These are phyloP conservation scores for Kalmusia sp. DNA, from an alignment of 2,329 filamentous ascomycete genomes.

Conservation along the genomic window DNA sequence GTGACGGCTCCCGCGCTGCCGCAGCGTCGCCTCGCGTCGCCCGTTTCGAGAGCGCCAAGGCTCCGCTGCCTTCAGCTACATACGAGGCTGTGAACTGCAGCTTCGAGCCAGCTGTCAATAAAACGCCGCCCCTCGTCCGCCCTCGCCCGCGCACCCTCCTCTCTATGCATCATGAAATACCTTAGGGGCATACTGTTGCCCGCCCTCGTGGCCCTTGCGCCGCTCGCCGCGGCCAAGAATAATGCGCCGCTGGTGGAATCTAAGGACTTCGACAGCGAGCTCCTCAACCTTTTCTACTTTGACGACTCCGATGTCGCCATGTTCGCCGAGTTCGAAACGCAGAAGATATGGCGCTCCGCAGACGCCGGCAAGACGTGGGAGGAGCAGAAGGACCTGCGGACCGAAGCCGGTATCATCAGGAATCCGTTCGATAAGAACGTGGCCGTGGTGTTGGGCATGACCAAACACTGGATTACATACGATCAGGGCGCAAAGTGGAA, in stretches of 20 bases:
- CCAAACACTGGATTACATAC: constrained; percentile 80
- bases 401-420: constrained; percentile 68
- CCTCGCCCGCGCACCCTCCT: constrained; percentile 22
- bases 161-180: constrained; percentile 49
- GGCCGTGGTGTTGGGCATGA: constrained; percentile 79
- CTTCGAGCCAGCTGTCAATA: constrained; percentile 46
- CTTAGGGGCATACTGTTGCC: constrained; percentile 54
- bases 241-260: constrained; percentile 71
- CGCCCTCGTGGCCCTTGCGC: constrained; percentile 57
- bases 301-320: constrained; percentile 85
- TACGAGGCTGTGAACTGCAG: constrained; percentile 37
- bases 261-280: constrained; percentile 70
- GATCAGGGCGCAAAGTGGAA: constrained; percentile 85
- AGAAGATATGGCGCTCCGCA: constrained; percentile 76
- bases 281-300: constrained; percentile 83
- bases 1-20: constrained; percentile 17
- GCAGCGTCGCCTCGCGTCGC: constrained; percentile 32
- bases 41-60: constrained; percentile 42
- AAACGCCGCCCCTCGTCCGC: constrained; percentile 17
- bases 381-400: constrained; percentile 67
- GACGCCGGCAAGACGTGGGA: constrained; percentile 84
- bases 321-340: constrained; percentile 70
- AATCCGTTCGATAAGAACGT: constrained; percentile 80
- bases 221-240: constrained; percentile 56
- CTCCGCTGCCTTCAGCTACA: constrained; percentile 33